Base-by-base conservation (phyloP, 2,329 filamentous ascomycete species). In the Metarhizium robertsii region DNA sequence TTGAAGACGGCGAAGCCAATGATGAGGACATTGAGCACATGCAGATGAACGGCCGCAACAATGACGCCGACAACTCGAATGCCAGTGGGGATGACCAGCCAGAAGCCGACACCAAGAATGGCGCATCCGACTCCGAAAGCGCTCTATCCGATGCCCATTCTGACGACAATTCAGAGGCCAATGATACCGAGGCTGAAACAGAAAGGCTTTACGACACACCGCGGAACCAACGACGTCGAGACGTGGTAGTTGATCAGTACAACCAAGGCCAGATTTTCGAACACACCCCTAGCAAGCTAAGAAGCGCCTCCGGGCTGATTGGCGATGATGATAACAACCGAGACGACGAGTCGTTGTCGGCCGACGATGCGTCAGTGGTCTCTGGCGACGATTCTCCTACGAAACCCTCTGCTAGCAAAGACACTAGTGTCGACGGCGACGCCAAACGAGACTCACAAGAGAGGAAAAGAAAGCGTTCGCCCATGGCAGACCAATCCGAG, bases 171-270 rank as follows among this genome's bases (percentile, higher is more conserved):
- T 72, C 69, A 3, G 70, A 73, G 30, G 76, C 74, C 62, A 81
- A 84, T 65, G 82, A 83, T 68, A 86, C 92, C 3, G 92, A 97
- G 71, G 92, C 92, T 38, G 92, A 96, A 73, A 97, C 92, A 2
- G 92, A 96, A 73, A 86, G 94, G 57, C 79, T 99, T 58, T 94
- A 94, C 66, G 85, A 88, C 66, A 95, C 90, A n/a, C 91, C 92
- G 18, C 83, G 84, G 59, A 88, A 79, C 65, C 73, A 79, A 65
- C 78, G 84, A 61, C 79, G 82, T 63, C 78, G 79, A 63, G 80
- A 86, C 63, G 80, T 87, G 10, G 76, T 85, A 47, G 70, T 86
- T 54, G 76, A 76, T 62, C 75, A 76, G 60, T 81, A 78, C 66
- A 77, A 78, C 55, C 76, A 78, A 57, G 79, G 73, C 55, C 74